Evolutionary conservation across 2,329 filamentous ascomycete species (phyloP), one percentile per base, ranked within the genome.

Genomic region (Exophiala bonariae): DNA sequence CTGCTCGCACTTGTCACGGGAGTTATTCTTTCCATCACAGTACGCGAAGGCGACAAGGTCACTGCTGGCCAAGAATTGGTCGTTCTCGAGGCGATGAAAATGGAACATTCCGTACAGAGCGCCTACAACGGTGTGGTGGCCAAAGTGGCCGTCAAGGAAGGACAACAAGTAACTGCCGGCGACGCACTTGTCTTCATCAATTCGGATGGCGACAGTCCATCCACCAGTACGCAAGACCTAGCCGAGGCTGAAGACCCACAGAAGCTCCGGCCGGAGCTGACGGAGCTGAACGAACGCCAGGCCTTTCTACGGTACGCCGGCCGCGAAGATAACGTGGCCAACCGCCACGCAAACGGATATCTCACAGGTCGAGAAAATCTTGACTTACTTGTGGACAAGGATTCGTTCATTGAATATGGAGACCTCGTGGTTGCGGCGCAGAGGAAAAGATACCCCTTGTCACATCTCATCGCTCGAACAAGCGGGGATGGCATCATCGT

Each of bases 71-170:
- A 52, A 47, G 50, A 52, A 49, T 38, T 52, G 50, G 41, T 44
- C 38, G 42, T 52, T 47, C 50, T 52, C 31, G 50, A 34, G 33
- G 50, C 50, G 14, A 52, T 52, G 50, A 52, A 52, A 38, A 52
- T 52, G 50, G 50, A 52, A 50, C 50, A 52, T 50, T 52, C 50
- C 20, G 50, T 52, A 22, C 50, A 46, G 33, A 52, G 46, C 46
- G 38, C 37, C 33, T 50, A 36, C 42, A 49, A 52, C 37, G 50
- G 50, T 44, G 42, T 47, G 42, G 50, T 52, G 31, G 41, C 26
- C 18, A 52, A 52, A 40, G 50, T 52, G 38, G 50, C 46, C 41
- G 50, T 52, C 33, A 52, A 46, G 18, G 37, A 46, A 41, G 50
- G 50, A 50, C 50, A 52, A 37, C 50, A 52, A 50, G 46, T 52